These are phyloP conservation scores for Ostreobium quekettii DNA, from an alignment of 139 green algal genomes.

Conservation along the genomic window DNA sequence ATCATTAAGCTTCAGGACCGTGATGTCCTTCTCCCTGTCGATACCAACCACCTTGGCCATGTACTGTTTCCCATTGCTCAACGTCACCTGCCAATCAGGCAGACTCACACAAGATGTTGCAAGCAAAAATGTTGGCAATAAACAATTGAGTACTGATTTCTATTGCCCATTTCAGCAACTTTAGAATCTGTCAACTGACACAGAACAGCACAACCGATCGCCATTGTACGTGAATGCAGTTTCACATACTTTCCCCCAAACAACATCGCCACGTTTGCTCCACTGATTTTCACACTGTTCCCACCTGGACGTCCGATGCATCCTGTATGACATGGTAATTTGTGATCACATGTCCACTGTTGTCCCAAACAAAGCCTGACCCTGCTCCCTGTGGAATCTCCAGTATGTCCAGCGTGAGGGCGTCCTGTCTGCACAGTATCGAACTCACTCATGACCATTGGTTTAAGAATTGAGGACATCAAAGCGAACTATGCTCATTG, in stretches of 20 bases:
- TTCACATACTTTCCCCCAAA: slow-evolving; percentile 24
- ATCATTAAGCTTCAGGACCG: slow-evolving; percentile 24
- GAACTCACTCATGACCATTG: background rate
- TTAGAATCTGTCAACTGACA: background rate
- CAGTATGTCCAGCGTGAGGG: slow-evolving; percentile 18
- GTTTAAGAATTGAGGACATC: background rate
- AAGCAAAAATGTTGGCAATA: background rate
- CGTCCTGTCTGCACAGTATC: slow-evolving; percentile 4
- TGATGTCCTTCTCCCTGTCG: slow-evolving; percentile 23
- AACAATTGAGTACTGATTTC: background rate
- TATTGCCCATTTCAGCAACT: background rate
- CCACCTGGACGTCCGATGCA: slow-evolving; percentile 21
- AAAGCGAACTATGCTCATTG: background rate
- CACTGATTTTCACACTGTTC: slow-evolving; percentile 14
- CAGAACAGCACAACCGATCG: slow-evolving; percentile 39
- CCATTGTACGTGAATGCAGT: slow-evolving; percentile 33
- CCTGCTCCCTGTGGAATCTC: slow-evolving; percentile 20
- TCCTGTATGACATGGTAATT: slow-evolving; percentile 41
- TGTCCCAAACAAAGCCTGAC: slow-evolving; percentile 65
- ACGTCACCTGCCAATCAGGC: background rate
- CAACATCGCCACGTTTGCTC: slow-evolving; percentile 32
- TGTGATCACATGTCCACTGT: slow-evolving; percentile 64
- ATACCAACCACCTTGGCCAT: slow-evolving; percentile 22
- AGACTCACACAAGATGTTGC: background rate
- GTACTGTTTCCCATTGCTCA: slow-evolving; percentile 11